Evolutionary conservation across 805 yeast genomes (phyloP).

Genomic region (Metschnikowia lunata): DNA sequence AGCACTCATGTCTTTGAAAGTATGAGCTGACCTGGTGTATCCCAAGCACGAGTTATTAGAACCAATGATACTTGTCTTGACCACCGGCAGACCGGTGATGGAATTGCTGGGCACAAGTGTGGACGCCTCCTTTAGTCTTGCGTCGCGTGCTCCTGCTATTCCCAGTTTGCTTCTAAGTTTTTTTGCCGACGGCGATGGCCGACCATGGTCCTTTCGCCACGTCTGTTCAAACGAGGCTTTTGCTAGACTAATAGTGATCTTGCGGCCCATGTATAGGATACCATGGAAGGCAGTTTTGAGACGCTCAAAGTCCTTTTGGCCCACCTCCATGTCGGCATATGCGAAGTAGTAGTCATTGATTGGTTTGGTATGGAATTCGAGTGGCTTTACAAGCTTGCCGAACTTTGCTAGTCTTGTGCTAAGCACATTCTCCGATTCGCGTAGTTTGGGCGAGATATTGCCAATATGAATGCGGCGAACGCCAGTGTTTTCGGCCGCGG

Average conservation of each 20-base stretch:
- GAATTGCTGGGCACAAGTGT: slow-evolving; percentile 21
- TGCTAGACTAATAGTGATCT: slow-evolving; percentile 59
- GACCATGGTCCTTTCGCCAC: slow-evolving; percentile 44
- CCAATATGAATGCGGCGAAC: slow-evolving; percentile 55
- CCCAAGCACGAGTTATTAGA: slow-evolving; percentile 22
- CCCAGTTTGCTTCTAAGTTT: slow-evolving; percentile 28
- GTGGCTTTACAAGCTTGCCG: slow-evolving; percentile 48
- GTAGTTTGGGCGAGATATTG: slow-evolving; percentile 52
- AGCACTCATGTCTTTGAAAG: slow-evolving; percentile 27
- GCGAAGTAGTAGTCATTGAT: slow-evolving; percentile 56
- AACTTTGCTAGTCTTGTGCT: slow-evolving; percentile 54
- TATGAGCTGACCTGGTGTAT: slow-evolving; percentile 33
- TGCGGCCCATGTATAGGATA: slow-evolving; percentile 69
- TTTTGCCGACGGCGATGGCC: slow-evolving; percentile 27
- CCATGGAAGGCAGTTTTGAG: slow-evolving; percentile 62
- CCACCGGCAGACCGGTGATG: slow-evolving; percentile 15
- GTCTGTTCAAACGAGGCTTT: slow-evolving; percentile 41
- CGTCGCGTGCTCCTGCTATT: slow-evolving; percentile 30
- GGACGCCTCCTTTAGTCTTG: slow-evolving; percentile 43
- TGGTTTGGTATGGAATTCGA: slow-evolving; percentile 56
- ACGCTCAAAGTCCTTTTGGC: slow-evolving; percentile 41
- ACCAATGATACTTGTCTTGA: slow-evolving; percentile 14
- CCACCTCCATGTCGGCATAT: slow-evolving; percentile 55
- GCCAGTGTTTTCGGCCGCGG: neutral
- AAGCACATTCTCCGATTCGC: slow-evolving; percentile 43